These are phyloP conservation scores for Pistacia atlantica DNA, from an alignment of 345 rosid species.

Conservation along the genomic window DNA sequence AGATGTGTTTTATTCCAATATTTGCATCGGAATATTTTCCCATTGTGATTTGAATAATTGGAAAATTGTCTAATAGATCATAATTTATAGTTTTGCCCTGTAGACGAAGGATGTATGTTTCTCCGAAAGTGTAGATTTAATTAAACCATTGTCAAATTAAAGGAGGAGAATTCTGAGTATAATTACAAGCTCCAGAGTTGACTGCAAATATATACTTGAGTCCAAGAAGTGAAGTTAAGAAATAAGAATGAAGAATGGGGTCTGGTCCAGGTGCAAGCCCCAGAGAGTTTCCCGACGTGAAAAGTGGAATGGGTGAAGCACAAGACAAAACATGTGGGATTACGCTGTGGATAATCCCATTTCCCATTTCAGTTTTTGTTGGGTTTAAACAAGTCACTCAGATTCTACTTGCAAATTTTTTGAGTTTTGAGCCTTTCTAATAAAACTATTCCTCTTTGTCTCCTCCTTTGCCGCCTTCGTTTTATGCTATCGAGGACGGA, in stretches of 20 bases:
- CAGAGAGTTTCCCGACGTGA: not conserved
- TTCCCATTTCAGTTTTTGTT: not conserved
- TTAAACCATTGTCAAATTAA: too few species aligned
- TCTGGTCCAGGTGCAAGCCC: not conserved
- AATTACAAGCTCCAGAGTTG: not conserved
- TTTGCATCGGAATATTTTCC: too few species aligned
- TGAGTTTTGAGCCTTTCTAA: slow-evolving; percentile 22
- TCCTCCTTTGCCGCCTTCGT: not conserved
- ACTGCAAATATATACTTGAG: not conserved
- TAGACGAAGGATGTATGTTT: too few species aligned
- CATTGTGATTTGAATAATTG: too few species aligned
- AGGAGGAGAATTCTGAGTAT: too few species aligned
- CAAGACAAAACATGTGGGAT: slow-evolving; percentile 46
- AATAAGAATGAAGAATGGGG: not conserved
- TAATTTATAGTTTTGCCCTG: too few species aligned
- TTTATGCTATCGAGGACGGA: not conserved
- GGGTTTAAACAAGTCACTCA: slow-evolving; percentile 16
- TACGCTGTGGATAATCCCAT: slow-evolving; percentile 13
- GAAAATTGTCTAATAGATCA: too few species aligned
- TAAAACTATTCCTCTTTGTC: not conserved
- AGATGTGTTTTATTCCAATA: too few species aligned
- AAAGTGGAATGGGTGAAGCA: slow-evolving; percentile 29
- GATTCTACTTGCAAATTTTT: slow-evolving; percentile 3
- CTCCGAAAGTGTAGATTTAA: too few species aligned
- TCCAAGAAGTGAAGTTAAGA: too few species aligned